phyloP scores from a whole-genome alignment of 768 basidiomycete genomes.

The Auricularia auricula-judae region DNA sequence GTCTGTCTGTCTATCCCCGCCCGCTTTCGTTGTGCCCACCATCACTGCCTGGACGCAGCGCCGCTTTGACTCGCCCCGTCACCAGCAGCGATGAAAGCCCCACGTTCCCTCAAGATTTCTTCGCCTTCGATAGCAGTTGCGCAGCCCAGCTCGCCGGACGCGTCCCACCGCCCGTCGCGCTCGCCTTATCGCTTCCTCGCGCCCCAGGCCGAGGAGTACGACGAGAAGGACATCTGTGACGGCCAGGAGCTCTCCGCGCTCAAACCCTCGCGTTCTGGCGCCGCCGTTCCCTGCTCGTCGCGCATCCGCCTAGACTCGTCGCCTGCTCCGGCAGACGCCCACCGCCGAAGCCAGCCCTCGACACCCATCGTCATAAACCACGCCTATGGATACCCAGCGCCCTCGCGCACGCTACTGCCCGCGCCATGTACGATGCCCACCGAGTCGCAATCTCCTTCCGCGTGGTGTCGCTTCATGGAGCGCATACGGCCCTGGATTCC shows the following conservation, averaged over 20 bases:
- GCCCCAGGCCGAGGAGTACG: not conserved
- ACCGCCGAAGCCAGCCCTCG: not conserved
- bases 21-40: not conserved
- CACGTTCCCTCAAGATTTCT: not conserved
- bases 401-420: not conserved
- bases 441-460: slow-evolving; percentile 12
- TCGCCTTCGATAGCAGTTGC: not conserved
- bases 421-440: not conserved
- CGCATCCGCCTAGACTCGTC: not conserved
- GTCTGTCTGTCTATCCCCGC: not conserved
- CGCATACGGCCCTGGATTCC: slow-evolving; percentile 69
- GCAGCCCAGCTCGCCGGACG: not conserved
- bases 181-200: not conserved
- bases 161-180: not conserved
- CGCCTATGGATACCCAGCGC: not conserved
- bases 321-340: not conserved
- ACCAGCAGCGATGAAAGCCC: not conserved
- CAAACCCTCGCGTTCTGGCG: not conserved
- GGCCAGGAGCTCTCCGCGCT: not conserved
- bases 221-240: not conserved
- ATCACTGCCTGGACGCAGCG: no score
- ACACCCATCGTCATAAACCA: not conserved
- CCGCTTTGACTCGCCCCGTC: no score
- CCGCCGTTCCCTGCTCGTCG: not conserved
- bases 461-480: slow-evolving; percentile 42